These are phyloP conservation scores for Rhizophagus clarus DNA, from an alignment of 192 early-diverging fungal genomes.

Conservation along the genomic window DNA sequence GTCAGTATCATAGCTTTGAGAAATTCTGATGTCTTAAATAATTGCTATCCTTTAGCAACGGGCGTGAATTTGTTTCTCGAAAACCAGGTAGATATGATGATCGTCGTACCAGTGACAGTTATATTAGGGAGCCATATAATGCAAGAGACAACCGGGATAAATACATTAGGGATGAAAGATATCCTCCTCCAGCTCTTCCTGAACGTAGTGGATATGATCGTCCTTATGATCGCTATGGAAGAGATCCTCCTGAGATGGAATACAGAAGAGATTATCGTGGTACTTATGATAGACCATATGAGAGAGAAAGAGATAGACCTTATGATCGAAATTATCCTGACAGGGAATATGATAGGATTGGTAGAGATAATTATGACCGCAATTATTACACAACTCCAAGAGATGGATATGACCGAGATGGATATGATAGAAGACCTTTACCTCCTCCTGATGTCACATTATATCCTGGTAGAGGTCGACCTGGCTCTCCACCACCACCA, in stretches of 20 bases:
- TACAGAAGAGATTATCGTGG: conserved; percentile 30
- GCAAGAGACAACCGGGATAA: conserved; percentile 19
- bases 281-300: conserved; percentile 26
- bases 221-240: conserved; percentile 29
- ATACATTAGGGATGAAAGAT: conserved; percentile 27
- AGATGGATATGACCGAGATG: conserved; percentile 26
- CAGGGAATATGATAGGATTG: conserved; percentile 16
- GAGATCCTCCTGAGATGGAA: conserved; percentile 21
- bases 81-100: conserved; percentile 25
- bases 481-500: neutral
- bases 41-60: conserved; percentile 22
- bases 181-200: conserved; percentile 11
- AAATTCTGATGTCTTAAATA: conserved; percentile 30
- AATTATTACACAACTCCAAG: conserved; percentile 18
- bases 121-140: conserved; percentile 21
- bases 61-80: conserved; percentile 14
- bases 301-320: conserved; percentile 27
- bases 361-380: conserved; percentile 25
- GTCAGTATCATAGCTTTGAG: conserved; percentile 3
- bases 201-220: conserved; percentile 19
- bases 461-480: conserved; percentile 10
- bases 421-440: conserved; percentile 23
- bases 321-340: conserved; percentile 29
- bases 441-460: conserved; percentile 13
- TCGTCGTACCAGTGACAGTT: conserved; percentile 21